These are phyloP conservation scores for Trichothecium roseum DNA, from an alignment of 2,329 filamentous ascomycete species.

Conservation along the genomic window DNA sequence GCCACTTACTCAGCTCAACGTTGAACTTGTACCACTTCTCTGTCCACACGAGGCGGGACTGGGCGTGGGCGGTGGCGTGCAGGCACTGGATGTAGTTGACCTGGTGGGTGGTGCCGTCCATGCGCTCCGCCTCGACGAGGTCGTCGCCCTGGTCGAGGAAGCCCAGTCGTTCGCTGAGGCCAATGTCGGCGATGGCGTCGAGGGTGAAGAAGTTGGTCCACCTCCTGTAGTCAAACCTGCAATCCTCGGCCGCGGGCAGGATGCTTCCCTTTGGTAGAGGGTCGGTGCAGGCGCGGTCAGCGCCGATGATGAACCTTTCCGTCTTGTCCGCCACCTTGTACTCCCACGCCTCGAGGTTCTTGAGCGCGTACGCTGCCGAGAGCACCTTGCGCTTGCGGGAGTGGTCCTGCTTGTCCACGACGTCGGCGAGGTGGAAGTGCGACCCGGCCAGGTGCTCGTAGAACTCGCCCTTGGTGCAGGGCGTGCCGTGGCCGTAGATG, in stretches of 20 bases:
- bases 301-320: not conserved
- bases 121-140: not conserved
- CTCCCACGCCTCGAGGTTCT: constrained; percentile 3
- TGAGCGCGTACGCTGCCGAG: not conserved
- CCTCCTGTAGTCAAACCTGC: not conserved
- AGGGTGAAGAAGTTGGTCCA: constrained; percentile 2
- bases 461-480: constrained; percentile 1
- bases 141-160: constrained; percentile 3
- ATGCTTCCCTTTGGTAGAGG: not conserved
- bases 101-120: constrained; percentile 1
- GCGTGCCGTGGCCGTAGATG: constrained; percentile 26
- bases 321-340: constrained; percentile 2
- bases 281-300: not conserved
- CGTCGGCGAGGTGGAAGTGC: not conserved
- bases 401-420: not conserved
- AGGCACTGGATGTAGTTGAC: constrained; percentile 1
- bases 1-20: too few relatives aligned
- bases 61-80: not conserved
- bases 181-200: constrained; percentile 1
- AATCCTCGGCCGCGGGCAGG: not conserved
- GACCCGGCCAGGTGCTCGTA: not conserved
- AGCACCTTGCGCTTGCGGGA: not conserved
- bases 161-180: not conserved
- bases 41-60: constrained; percentile 1
- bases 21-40: constrained; percentile 1